Percentiles rank a stretch among this genome's conserved stretches.
Evolutionary conservation across 352 stramenopile genomes (phyloP).

Genomic region (Globisporangium paddicum): DNA sequence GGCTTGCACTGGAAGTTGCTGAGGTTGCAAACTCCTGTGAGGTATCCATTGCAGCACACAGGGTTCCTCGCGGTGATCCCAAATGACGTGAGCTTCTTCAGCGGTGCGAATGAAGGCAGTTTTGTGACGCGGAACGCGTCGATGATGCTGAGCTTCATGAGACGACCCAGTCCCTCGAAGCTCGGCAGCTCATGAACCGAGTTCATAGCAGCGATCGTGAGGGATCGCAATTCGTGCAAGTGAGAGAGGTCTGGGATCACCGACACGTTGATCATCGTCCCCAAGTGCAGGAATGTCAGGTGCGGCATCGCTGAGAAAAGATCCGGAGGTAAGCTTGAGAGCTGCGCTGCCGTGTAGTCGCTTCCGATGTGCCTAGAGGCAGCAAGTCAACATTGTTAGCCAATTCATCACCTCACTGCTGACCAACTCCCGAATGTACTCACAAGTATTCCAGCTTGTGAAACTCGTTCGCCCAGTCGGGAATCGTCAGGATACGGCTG

Average conservation of each 20-base stretch:
- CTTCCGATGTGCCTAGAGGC: constrained; percentile 17
- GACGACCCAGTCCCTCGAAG: constrained; percentile 12
- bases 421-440: background rate
- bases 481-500: background rate
- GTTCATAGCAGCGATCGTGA: background rate
- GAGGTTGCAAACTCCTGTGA: background rate
- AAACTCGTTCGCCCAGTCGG: constrained; percentile 8
- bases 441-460: constrained; percentile 8
- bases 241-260: background rate
- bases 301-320: constrained; percentile 3
- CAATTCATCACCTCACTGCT: too few species aligned
- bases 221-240: background rate
- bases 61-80: background rate
- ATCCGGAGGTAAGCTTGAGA: constrained; percentile 2
- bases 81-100: background rate
- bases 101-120: constrained; percentile 17
- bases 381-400: background rate
- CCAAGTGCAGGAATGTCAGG: constrained; percentile 3
- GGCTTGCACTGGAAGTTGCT: constrained; percentile 24
- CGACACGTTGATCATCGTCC: background rate
- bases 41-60: background rate
- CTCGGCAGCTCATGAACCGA: background rate
- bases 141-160: background rate
- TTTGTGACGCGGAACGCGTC: constrained; percentile 8
- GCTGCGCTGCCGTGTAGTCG: constrained; percentile 7